phyloP scores from a whole-genome alignment of 2,329 filamentous ascomycete species.

The Calonectria pauciramosa region DNA sequence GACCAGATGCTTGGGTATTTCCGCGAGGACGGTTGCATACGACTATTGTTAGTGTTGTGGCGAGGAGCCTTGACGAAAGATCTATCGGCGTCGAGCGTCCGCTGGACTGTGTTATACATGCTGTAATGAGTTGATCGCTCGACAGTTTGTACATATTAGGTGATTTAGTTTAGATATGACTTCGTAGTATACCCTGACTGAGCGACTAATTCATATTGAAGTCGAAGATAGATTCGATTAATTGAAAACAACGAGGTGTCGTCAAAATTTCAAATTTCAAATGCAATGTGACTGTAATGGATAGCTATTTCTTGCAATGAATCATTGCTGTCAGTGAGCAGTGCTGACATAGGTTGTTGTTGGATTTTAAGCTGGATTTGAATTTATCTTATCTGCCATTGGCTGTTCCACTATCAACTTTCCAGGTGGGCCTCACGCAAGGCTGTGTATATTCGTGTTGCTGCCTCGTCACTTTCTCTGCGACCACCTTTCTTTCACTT shows the following conservation, averaged over 20 bases:
- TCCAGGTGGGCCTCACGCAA: slow-evolving; percentile 39
- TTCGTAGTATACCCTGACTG: slow-evolving; percentile 55
- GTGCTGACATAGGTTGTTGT: not conserved
- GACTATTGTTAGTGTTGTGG: slow-evolving; percentile 32
- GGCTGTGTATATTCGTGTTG: slow-evolving; percentile 36
- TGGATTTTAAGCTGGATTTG: not conserved
- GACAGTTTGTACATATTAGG: slow-evolving; percentile 46
- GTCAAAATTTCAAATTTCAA: not conserved
- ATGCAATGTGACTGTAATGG: not conserved
- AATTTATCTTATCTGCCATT: slow-evolving; percentile 32
- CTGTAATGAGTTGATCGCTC: slow-evolving; percentile 31
- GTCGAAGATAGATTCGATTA: slow-evolving; percentile 43
- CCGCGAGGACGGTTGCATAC: slow-evolving; percentile 39
- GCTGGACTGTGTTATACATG: slow-evolving; percentile 42
- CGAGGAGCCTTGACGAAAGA: slow-evolving; percentile 33
- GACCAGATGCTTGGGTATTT: slow-evolving; percentile 41
- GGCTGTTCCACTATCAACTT: slow-evolving; percentile 24
- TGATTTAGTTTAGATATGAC: slow-evolving; percentile 50
- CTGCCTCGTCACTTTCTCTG: slow-evolving; percentile 45
- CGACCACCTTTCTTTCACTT: slow-evolving; percentile 28
- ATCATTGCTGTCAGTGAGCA: not conserved
- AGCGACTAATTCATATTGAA: slow-evolving; percentile 51
- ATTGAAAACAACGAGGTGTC: slow-evolving; percentile 30
- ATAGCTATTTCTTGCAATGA: not conserved
- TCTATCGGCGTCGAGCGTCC: slow-evolving; percentile 35